Evolutionary conservation across 1,284 basidiomycete genomes (phyloP).

Genomic region (Leccinum solheimii): DNA sequence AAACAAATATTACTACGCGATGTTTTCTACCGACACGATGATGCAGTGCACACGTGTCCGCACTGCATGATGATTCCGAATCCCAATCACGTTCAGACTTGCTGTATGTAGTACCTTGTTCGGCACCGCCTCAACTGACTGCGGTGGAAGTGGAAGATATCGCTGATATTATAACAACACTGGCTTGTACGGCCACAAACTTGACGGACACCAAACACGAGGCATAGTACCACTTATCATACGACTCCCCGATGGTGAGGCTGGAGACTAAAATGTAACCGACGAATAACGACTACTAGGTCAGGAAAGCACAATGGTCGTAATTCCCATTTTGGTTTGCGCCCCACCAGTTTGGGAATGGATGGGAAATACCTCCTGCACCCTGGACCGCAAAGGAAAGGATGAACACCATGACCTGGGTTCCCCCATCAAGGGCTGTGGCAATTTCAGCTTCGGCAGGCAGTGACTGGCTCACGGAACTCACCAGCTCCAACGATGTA

Average conservation of each 20-base stretch:
- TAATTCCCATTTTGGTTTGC: slow-evolving; percentile 44
- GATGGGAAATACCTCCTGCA: slow-evolving; percentile 53
- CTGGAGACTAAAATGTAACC: neutral
- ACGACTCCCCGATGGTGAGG: neutral
- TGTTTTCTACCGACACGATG: neutral
- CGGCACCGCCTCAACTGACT: slow-evolving; percentile 7
- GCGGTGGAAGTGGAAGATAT: slow-evolving; percentile 1
- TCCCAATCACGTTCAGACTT: no score
- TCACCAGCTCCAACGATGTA: slow-evolving; percentile 47
- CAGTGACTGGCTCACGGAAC: neutral
- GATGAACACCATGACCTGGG: slow-evolving; percentile 69
- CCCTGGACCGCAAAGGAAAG: slow-evolving; percentile 74
- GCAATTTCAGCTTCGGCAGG: slow-evolving; percentile 8
- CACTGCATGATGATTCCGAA: neutral
- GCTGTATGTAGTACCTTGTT: neutral
- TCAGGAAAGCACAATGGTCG: slow-evolving; percentile 24
- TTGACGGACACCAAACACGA: neutral
- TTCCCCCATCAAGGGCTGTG: slow-evolving; percentile 57
- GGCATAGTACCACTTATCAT: neutral
- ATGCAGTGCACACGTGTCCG: no score
- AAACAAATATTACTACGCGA: neutral
- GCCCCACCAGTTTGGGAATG: slow-evolving; percentile 65
- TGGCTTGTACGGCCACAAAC: neutral
- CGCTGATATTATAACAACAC: slow-evolving; percentile 8
- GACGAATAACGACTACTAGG: slow-evolving; percentile 6